Percentiles rank a stretch among this genome's conserved stretches.
Conservation (phyloP, 305 asterid species). For the Plantago coronopus region DNA sequence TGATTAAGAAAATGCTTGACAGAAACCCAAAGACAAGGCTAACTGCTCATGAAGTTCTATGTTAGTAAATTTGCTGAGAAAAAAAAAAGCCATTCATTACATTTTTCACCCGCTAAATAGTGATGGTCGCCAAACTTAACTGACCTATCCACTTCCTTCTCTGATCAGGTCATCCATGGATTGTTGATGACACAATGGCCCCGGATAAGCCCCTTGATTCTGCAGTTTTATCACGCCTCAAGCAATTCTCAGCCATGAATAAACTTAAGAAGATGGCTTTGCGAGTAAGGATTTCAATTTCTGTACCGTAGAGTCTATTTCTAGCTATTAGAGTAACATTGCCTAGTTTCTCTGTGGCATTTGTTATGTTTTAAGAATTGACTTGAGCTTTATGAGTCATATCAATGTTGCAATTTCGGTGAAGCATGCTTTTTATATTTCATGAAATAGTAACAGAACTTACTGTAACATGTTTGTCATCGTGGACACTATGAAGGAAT, state of each 20-base stretch:
- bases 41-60: slow-evolving; percentile 91
- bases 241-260: slow-evolving; percentile 68
- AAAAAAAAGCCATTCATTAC: slow-evolving; percentile 1
- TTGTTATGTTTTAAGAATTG: neutral
- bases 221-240: slow-evolving; percentile 62
- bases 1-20: slow-evolving; percentile 80
- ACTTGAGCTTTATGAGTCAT: neutral
- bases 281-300: slow-evolving; percentile 41
- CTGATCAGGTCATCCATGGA: slow-evolving; percentile 61
- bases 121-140: slow-evolving; percentile 14
- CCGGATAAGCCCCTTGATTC: slow-evolving; percentile 69
- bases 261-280: slow-evolving; percentile 70
- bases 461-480: too few species aligned
- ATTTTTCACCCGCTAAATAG: neutral
- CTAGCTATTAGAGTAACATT: neutral
- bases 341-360: neutral
- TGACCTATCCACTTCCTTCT: slow-evolving; percentile 5
- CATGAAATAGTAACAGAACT: too few species aligned
- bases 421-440: too few species aligned
- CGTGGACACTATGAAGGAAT: too few species aligned
- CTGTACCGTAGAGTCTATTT: neutral
- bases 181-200: slow-evolving; percentile 51
- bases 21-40: slow-evolving; percentile 72
- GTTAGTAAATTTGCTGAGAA: slow-evolving; percentile 39
- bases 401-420: neutral